phyloP scores from a whole-genome alignment of 805 yeast species.

The Lipomyces starkeyi region DNA sequence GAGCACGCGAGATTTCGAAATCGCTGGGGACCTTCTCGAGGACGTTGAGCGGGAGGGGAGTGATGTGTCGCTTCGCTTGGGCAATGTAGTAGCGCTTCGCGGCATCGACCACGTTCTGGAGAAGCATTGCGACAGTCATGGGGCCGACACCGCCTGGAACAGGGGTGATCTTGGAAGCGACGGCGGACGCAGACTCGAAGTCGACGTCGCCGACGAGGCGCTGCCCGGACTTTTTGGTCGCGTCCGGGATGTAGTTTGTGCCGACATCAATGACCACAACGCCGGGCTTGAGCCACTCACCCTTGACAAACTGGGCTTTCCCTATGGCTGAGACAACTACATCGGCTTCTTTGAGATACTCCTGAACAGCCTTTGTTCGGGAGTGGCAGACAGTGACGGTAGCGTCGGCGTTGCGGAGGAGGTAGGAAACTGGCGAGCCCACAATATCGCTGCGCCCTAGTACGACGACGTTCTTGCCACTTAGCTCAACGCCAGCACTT shows the following conservation, averaged over 20 bases:
- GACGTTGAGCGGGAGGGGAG: constrained; percentile 62
- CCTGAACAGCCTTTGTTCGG: constrained; percentile 64
- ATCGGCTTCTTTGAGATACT: constrained; percentile 71
- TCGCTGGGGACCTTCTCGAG: constrained; percentile 85
- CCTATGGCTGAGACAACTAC: constrained; percentile 93
- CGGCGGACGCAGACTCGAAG: constrained; percentile 65
- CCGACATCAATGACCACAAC: constrained; percentile 94
- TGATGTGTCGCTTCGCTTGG: constrained; percentile 55
- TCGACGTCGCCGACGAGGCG: constrained; percentile 96
- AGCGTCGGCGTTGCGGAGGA: constrained; percentile 74
- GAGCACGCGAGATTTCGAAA: constrained; percentile 85
- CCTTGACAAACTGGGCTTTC: constrained; percentile 79
- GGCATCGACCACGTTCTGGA: constrained; percentile 79
- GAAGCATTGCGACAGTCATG: constrained; percentile 97
- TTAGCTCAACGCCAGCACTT: constrained; percentile 65
- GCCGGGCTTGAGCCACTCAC: constrained; percentile 85
- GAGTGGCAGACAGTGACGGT: constrained; percentile 91
- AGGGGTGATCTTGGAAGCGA: constrained; percentile 81
- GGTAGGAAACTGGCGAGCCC: constrained; percentile 88
- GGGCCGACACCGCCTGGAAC: constrained; percentile 99
- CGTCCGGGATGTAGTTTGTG: constrained; percentile 83
- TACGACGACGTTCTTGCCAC: constrained; percentile 89
- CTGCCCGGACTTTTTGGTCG: constrained; percentile 74
- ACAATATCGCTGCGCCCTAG: constrained; percentile 96
- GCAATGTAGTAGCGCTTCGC: constrained; percentile 63